Evolutionary conservation across 805 yeast genomes (phyloP), one percentile per base, ranked within the genome.

Genomic region (Tetrapisispora taiwanensis): DNA sequence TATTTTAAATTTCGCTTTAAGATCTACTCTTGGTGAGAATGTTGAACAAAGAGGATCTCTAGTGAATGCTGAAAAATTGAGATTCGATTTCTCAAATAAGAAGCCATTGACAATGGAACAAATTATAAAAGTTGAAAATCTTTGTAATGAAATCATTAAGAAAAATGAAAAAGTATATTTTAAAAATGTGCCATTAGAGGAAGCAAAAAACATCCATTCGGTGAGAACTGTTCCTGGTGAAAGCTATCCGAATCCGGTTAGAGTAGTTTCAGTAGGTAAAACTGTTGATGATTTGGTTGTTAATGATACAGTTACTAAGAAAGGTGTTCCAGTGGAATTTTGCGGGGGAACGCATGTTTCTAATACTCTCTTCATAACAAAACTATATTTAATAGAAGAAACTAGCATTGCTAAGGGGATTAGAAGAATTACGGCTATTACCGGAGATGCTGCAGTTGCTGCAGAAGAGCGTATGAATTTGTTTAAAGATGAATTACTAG

Each of bases 271-370:
- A 22, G 84, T 92, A 58, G 99, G 99, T 58, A 81, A 76, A 34
- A 80, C 95, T 37, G 87, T 92, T 35, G 88, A 84, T 20, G 90
- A 83, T 12, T 71, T 92, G 53, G 62, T 89, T 51, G 71, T 72
- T 6, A 72, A 79, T 54, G 95, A 96, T 52, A 54, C 69, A 27
- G 83, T 76, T 60, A 68, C 69, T 41, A 90, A 97, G 97, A 67
- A 65, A 55, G 68, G 75, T 35, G 71, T 75, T 58, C 85, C 96
- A 1, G 74, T 92, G 52, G 99, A 92, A 70, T 90, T 92, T 74
- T 92, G 99, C 70, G 99, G 99, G 68, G 99, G 99, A 67, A 92
- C 98, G 10, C 99, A 92, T 59, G 96, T 92, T 52, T 73, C 77
- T 40, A 82, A 84, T 67, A 90, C 97, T 15, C 83, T 89, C 47